These are phyloP conservation scores for Xerophyta viscosa DNA, from an alignment of 106 monocot genomes.

Conservation along the genomic window DNA sequence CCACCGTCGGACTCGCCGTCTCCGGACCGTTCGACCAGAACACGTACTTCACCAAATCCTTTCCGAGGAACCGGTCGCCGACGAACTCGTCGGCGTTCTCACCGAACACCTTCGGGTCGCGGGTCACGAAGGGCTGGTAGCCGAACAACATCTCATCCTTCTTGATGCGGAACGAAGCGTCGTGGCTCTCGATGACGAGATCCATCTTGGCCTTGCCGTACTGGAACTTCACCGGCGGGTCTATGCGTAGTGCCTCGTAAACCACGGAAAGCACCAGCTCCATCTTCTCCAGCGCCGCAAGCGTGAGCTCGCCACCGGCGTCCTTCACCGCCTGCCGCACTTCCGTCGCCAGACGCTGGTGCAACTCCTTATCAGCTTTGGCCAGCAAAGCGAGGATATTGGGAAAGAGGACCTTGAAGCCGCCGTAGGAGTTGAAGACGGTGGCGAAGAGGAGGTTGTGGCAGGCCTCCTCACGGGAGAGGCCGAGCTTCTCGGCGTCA, in stretches of 20 bases:
- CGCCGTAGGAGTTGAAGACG: conserved; percentile 29
- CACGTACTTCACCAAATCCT: conserved; percentile 26
- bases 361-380: conserved; percentile 7
- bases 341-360: conserved; percentile 23
- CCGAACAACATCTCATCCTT: too few relatives aligned
- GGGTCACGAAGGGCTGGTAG: conserved; percentile 42
- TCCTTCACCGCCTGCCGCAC: conserved; percentile 15
- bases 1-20: conserved; percentile 23
- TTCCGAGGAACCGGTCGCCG: conserved; percentile 27
- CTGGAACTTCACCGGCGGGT: conserved; percentile 46
- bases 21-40: conserved; percentile 32
- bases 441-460: conserved; percentile 52
- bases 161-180: too few relatives aligned
- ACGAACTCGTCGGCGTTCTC: conserved; percentile 24
- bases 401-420: conserved; percentile 29
- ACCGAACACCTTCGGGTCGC: conserved; percentile 25
- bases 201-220: conserved; percentile 41
- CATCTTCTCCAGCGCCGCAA: conserved; percentile 40
- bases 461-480: conserved; percentile 26
- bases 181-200: conserved; percentile 33
- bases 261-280: conserved; percentile 35
- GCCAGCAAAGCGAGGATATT: conserved; percentile 25
- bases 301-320: conserved; percentile 22
- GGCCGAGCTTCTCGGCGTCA: conserved; percentile 21
- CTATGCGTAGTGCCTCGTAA: conserved; percentile 40